Conservation (phyloP, 495 filamentous ascomycete genomes). For the Pyrenopolyporus hunteri region DNA sequence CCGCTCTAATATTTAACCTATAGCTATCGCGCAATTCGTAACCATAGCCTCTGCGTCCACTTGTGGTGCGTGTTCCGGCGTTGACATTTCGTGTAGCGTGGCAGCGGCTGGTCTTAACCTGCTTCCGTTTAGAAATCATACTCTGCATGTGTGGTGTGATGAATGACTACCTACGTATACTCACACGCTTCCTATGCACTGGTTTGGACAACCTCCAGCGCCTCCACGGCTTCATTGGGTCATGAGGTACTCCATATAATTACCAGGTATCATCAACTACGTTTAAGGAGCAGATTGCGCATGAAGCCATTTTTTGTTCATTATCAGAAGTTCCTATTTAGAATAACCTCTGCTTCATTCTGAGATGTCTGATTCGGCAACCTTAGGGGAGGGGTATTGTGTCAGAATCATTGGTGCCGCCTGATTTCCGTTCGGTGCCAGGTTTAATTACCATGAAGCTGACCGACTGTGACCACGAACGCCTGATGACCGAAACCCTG, state of each 20-base stretch:
- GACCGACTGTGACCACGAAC: conserved; percentile 44
- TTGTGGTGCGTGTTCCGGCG: conserved; percentile 7
- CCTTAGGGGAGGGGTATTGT: conserved; percentile 42
- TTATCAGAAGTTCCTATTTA: conserved; percentile 45
- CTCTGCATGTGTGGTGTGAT: conserved; percentile 17
- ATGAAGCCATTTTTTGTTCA: conserved; percentile 39
- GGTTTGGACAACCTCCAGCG: neutral
- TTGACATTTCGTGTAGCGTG: conserved; percentile 14
- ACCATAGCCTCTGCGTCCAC: conserved; percentile 18
- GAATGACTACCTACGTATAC: neutral
- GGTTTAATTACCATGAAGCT: conserved; percentile 39
- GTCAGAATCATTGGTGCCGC: conserved; percentile 46
- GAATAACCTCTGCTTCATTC: conserved; percentile 41
- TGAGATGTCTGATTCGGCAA: conserved; percentile 42
- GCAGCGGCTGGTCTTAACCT: conserved; percentile 7
- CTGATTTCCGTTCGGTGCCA: conserved; percentile 44
- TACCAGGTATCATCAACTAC: neutral
- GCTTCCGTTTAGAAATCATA: conserved; percentile 9
- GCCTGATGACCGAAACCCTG: conserved; percentile 43
- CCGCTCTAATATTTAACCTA: too few relatives aligned
- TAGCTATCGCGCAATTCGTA: conserved; percentile 1
- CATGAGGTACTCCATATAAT: neutral
- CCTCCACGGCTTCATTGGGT: neutral
- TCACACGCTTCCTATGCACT: neutral
- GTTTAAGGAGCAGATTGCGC: neutral